A percentile compares a stretch with the other conserved stretches of the same genome.
Evolutionary conservation across 2,329 filamentous ascomycete genomes (phyloP).

Genomic region (Fusarium oxysporum): DNA sequence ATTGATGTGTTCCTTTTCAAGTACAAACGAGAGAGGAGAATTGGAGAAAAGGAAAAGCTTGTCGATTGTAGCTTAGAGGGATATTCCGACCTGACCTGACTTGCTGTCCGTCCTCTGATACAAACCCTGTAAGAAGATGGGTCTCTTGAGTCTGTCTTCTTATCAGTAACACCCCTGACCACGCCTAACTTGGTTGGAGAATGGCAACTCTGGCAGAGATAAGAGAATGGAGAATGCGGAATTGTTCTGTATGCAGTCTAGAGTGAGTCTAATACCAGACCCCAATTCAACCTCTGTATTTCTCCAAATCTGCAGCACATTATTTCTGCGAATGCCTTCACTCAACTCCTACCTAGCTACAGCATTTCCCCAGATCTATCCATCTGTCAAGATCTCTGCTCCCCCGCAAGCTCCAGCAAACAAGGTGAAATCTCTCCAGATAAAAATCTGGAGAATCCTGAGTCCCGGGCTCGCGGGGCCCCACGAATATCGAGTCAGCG

Average conservation of each 20-base stretch:
- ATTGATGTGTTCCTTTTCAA: background rate
- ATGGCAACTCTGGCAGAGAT: constrained; percentile 20
- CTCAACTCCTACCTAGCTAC: background rate
- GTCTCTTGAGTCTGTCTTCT: background rate
- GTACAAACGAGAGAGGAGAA: background rate
- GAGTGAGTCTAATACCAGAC: constrained; percentile 1
- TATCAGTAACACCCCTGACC: constrained; percentile 29
- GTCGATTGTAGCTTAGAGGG: background rate
- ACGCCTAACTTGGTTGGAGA: constrained; percentile 34
- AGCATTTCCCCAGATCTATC: background rate
- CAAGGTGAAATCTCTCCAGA: constrained; percentile 31
- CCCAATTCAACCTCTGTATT: constrained; percentile 21
- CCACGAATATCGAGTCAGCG: constrained; percentile 36
- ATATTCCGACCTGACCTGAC: background rate
- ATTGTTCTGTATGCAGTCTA: constrained; percentile 3
- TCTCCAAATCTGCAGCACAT: constrained; percentile 30
- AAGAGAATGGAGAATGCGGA: constrained; percentile 11
- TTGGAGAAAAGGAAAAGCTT: background rate
- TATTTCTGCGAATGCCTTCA: constrained; percentile 23
- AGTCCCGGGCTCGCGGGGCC: constrained; percentile 40
- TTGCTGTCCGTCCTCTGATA: constrained; percentile 1
- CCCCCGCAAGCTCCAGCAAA: constrained; percentile 39
- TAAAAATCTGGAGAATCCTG: constrained; percentile 14
- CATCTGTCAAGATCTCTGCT: constrained; percentile 7
- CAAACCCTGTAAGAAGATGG: constrained; percentile 5